Percentiles rank a stretch among this genome's conserved stretches.
phyloP scores from a whole-genome alignment of 495 filamentous ascomycete species.

The Aspergillus homomorphus region DNA sequence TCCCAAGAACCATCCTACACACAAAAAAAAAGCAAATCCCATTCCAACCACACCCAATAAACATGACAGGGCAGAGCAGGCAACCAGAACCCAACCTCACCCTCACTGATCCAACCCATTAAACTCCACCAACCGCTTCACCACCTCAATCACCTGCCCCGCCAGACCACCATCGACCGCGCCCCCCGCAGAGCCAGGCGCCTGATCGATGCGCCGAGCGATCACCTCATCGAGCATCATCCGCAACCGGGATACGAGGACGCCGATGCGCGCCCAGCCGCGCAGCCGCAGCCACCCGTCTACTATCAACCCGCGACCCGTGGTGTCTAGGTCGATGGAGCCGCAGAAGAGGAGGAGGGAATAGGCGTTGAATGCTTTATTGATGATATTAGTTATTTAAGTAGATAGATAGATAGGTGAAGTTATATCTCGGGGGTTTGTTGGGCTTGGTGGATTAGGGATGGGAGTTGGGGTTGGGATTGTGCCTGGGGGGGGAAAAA shows the following conservation, averaged over 20 bases:
- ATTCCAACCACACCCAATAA: too few relatives aligned
- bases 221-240: conserved; percentile 84
- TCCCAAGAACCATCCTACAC: not conserved
- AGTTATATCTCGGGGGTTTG: too few relatives aligned
- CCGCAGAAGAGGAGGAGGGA: conserved; percentile 89
- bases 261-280: conserved; percentile 93
- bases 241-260: conserved; percentile 77
- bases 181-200: conserved; percentile 20
- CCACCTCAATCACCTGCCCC: conserved; percentile 69
- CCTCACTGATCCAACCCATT: conserved; percentile 75
- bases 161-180: conserved; percentile 26
- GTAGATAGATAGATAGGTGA: conserved; percentile 2
- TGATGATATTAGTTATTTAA: too few relatives aligned
- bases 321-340: conserved; percentile 77
- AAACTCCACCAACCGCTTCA: conserved; percentile 76
- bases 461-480: too few relatives aligned
- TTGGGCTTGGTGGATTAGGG: too few relatives aligned
- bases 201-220: conserved; percentile 70
- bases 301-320: conserved; percentile 82
- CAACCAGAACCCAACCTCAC: not conserved
- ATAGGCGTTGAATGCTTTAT: conserved; percentile 92
- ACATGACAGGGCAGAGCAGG: too few relatives aligned
- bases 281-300: conserved; percentile 89
- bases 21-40: too few relatives aligned
- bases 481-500: too few relatives aligned